Conservation (phyloP, 257 asterid species). For the Capsicum rhomboideum region DNA sequence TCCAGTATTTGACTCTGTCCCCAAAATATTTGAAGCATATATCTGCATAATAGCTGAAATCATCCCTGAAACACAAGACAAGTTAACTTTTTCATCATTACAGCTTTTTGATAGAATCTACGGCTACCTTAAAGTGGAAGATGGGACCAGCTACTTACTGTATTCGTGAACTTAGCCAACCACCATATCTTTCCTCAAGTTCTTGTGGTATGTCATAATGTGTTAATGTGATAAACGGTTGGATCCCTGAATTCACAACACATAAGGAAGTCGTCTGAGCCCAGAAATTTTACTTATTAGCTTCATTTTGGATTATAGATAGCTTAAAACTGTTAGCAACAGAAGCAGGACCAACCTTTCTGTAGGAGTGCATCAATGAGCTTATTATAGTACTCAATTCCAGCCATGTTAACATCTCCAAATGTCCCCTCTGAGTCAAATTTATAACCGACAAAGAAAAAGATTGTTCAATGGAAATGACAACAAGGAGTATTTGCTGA, state of each 20-base stretch:
- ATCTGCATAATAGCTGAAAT: constrained; percentile 45
- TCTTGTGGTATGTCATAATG: constrained; percentile 72
- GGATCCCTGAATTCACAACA: constrained; percentile 31
- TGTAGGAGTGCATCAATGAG: constrained; percentile 46
- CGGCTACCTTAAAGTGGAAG: not conserved
- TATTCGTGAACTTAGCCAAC: constrained; percentile 49
- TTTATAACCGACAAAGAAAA: not conserved
- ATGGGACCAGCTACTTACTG: constrained; percentile 15
- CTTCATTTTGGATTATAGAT: not conserved
- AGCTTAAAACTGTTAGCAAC: not conserved
- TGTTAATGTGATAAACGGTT: constrained; percentile 47
- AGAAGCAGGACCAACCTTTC: constrained; percentile 21
- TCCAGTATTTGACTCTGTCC: constrained; percentile 59
- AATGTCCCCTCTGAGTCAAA: constrained; percentile 40
- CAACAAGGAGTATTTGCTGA: not conserved
- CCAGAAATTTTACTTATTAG: not conserved
- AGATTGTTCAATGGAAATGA: not conserved
- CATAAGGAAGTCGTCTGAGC: not conserved
- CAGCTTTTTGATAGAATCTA: not conserved
- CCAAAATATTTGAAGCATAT: constrained; percentile 54
- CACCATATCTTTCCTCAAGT: constrained; percentile 59
- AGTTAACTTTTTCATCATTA: not conserved
- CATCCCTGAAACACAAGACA: constrained; percentile 34
- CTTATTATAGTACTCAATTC: constrained; percentile 43
- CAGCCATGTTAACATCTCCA: constrained; percentile 47